Conservation (phyloP, 495 filamentous ascomycete genomes). For the Baudoinia panamericana region DNA sequence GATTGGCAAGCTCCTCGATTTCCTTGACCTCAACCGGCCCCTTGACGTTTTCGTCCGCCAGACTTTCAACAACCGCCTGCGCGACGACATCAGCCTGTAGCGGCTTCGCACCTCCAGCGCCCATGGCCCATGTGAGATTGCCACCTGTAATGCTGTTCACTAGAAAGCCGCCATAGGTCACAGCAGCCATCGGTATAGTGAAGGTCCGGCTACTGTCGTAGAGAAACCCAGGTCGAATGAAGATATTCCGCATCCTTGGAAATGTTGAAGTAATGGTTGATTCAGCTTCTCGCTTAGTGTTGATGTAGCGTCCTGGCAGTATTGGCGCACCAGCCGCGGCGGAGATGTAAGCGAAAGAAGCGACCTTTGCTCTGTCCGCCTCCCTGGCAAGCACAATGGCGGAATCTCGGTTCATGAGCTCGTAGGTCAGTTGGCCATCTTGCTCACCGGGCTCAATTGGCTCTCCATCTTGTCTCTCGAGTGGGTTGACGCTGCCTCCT, state of each 20-base stretch:
- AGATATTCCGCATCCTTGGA: slow-evolving; percentile 61
- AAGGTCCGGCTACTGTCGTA: slow-evolving; percentile 72
- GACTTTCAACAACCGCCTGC: slow-evolving; percentile 38
- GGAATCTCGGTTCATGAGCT: slow-evolving; percentile 92
- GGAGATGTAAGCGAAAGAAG: slow-evolving; percentile 72
- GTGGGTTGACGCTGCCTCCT: slow-evolving; percentile 52
- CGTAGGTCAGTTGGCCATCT: slow-evolving; percentile 77
- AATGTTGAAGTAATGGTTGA: slow-evolving; percentile 56
- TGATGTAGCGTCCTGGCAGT: slow-evolving; percentile 74
- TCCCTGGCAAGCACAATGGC: slow-evolving; percentile 78
- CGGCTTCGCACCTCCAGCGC: slow-evolving; percentile 71
- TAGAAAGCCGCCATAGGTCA: slow-evolving; percentile 45
- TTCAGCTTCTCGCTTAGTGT: slow-evolving; percentile 86
- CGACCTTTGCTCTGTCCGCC: slow-evolving; percentile 47
- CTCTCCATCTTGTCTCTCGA: slow-evolving; percentile 43
- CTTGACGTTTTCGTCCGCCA: slow-evolving; percentile 27
- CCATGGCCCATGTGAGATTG: slow-evolving; percentile 56
- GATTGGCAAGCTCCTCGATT: slow-evolving; percentile 29
- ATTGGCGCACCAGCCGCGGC: slow-evolving; percentile 74
- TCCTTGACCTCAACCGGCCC: slow-evolving; percentile 28
- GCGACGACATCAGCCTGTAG: slow-evolving; percentile 74
- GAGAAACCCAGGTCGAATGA: slow-evolving; percentile 75
- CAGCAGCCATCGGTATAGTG: slow-evolving; percentile 70
- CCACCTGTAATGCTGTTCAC: slow-evolving; percentile 59
- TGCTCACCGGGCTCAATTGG: slow-evolving; percentile 49